Conservation (phyloP, 108 stramenopile species). For the Discostella stelligeroides region DNA sequence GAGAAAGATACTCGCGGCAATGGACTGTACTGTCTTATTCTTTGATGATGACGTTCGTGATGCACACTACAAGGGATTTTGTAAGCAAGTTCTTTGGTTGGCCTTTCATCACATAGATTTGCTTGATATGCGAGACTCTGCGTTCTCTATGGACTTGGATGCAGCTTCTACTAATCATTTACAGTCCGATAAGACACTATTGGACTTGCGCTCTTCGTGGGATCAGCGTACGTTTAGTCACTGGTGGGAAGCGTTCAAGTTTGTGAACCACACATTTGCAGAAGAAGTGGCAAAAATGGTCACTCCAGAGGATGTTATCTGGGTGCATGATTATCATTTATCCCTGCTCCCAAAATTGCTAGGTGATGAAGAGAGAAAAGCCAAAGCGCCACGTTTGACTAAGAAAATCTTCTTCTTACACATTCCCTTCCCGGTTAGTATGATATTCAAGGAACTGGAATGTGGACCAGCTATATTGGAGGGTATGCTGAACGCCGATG, state of each 20-base stretch:
- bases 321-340: slow-evolving; percentile 90
- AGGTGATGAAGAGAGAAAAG: slow-evolving; percentile 34
- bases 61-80: slow-evolving; percentile 70
- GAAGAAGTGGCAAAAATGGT: slow-evolving; percentile 46
- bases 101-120: slow-evolving; percentile 76
- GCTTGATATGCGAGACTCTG: slow-evolving; percentile 43
- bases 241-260: slow-evolving; percentile 61
- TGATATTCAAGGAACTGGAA: slow-evolving; percentile 77
- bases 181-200: slow-evolving; percentile 15
- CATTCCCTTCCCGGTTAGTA: slow-evolving; percentile 86
- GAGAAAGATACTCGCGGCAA: slow-evolving; percentile 38
- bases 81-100: slow-evolving; percentile 78
- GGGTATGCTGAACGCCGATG: slow-evolving; percentile 73
- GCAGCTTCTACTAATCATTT: slow-evolving; percentile 29
- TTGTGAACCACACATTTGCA: slow-evolving; percentile 63
- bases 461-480: slow-evolving; percentile 63
- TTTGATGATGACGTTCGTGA: slow-evolving; percentile 40
- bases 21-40: slow-evolving; percentile 81
- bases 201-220: slow-evolving; percentile 37
- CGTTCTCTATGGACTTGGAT: slow-evolving; percentile 51
- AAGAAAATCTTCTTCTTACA: slow-evolving; percentile 84
- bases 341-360: slow-evolving; percentile 73
- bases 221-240: slow-evolving; percentile 41
- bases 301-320: slow-evolving; percentile 61
- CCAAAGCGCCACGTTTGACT: slow-evolving; percentile 15